A percentile compares a stretch with the other conserved stretches of the same genome.
phyloP scores from a whole-genome alignment of 2,329 filamentous ascomycete species.

The Penicillium sp. region DNA sequence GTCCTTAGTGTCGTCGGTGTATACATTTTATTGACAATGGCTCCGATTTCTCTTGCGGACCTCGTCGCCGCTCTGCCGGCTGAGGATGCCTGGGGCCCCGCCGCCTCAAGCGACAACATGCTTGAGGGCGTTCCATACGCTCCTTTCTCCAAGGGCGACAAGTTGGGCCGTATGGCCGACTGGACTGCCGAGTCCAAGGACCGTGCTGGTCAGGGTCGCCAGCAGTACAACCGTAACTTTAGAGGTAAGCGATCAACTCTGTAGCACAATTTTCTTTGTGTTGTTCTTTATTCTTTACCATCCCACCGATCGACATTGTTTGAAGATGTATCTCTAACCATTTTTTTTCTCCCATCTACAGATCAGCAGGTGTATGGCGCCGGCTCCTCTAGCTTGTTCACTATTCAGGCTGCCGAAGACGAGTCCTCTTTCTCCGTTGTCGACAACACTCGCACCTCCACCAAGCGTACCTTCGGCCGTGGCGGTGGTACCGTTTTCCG shows the following conservation, averaged over 20 bases:
- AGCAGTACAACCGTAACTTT: constrained; percentile 90
- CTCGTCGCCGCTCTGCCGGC: constrained; percentile 73
- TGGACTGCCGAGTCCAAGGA: constrained; percentile 91
- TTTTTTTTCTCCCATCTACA: constrained; percentile 44
- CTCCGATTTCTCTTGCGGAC: constrained; percentile 61
- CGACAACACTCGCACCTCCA: constrained; percentile 86
- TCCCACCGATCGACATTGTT: not conserved
- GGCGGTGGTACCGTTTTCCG: constrained; percentile 90
- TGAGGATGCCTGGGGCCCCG: constrained; percentile 84
- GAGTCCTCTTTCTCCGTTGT: constrained; percentile 98
- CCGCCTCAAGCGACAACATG: constrained; percentile 80
- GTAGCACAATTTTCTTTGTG: constrained; percentile 7
- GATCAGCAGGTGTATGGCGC: constrained; percentile 97
- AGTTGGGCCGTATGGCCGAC: constrained; percentile 98
- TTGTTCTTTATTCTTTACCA: not conserved
- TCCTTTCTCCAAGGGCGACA: constrained; percentile 97
- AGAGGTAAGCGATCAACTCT: constrained; percentile 65
- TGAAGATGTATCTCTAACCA: constrained; percentile 12
- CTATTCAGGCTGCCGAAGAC: constrained; percentile 88
- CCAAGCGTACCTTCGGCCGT: constrained; percentile 80
- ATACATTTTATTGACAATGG: constrained; percentile 44
- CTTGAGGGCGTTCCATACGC: constrained; percentile 95
- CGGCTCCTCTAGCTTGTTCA: constrained; percentile 82
- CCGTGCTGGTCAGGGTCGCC: constrained; percentile 70
- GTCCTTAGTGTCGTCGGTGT: constrained; percentile 21